These are phyloP conservation scores for Suhomyces terraborum DNA, from an alignment of 1,139 yeast genomes.

Conservation along the genomic window DNA sequence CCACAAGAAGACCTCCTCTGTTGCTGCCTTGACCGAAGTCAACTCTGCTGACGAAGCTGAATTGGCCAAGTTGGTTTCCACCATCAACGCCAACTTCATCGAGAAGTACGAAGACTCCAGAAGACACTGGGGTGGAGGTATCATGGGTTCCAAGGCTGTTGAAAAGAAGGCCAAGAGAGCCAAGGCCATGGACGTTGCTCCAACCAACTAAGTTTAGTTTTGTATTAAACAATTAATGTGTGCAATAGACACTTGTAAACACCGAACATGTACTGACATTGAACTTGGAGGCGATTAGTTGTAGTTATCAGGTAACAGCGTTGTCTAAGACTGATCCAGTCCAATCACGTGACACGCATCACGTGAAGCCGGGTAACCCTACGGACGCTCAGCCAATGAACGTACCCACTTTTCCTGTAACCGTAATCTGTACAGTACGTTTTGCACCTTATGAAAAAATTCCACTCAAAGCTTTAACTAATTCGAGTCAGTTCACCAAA, in stretches of 20 bases:
- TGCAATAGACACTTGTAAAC: conserved; percentile 1
- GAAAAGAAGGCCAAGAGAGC: conserved; percentile 60
- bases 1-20: conserved; percentile 95
- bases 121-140: conserved; percentile 99
- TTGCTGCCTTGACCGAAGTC: conserved; percentile 96
- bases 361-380: conserved; percentile 13
- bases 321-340: no score
- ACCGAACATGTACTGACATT: no score
- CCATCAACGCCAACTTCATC: conserved; percentile 88
- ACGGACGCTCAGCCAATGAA: conserved; percentile 28
- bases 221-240: conserved; percentile 7
- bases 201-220: conserved; percentile 16
- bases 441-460: conserved; percentile 16
- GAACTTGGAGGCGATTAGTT: no score
- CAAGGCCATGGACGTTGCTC: conserved; percentile 38
- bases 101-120: conserved; percentile 93
- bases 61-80: conserved; percentile 86
- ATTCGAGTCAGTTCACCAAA: conserved; percentile 8
- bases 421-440: conserved; percentile 13
- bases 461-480: conserved; percentile 9
- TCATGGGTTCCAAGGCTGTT: conserved; percentile 90
- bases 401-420: conserved; percentile 28
- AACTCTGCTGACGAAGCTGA: conserved; percentile 91
- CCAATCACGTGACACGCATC: background rate
- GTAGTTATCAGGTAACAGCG: no score